These are phyloP conservation scores for Coprinopsis sp. DNA, from an alignment of 768 basidiomycete species.

Conservation along the genomic window DNA sequence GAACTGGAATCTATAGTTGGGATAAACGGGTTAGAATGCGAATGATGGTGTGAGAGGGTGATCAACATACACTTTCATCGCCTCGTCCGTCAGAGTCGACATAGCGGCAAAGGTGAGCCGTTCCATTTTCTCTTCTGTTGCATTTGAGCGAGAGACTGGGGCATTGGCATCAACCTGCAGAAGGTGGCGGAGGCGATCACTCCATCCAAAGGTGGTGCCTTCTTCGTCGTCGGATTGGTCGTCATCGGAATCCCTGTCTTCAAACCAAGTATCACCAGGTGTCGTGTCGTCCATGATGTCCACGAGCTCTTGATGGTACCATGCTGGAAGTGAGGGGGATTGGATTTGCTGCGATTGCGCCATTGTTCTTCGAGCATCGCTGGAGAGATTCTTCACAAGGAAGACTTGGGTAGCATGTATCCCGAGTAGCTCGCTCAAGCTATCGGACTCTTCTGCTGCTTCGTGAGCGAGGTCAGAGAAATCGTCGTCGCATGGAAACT, in stretches of 20 bases:
- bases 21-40: background rate
- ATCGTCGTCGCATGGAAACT: constrained; percentile 18
- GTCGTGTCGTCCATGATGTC: no score
- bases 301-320: no score
- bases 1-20: constrained; percentile 1
- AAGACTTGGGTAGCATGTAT: constrained; percentile 1
- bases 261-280: no score
- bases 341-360: no score
- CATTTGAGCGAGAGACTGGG: background rate
- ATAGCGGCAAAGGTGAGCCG: constrained; percentile 7
- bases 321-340: no score
- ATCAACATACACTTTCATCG: constrained; percentile 4
- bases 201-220: no score
- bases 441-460: constrained; percentile 16
- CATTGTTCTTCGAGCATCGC: background rate
- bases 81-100: constrained; percentile 3
- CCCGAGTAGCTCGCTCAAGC: constrained; percentile 13
- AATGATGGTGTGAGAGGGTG: background rate
- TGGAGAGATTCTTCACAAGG: background rate
- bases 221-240: no score
- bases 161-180: constrained; percentile 1
- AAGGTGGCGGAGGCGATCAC: background rate
- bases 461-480: constrained; percentile 7
- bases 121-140: constrained; percentile 1
- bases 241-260: no score